Conservation (phyloP, 2,329 filamentous ascomycete genomes). For the Thielaviopsis euricoi region DNA sequence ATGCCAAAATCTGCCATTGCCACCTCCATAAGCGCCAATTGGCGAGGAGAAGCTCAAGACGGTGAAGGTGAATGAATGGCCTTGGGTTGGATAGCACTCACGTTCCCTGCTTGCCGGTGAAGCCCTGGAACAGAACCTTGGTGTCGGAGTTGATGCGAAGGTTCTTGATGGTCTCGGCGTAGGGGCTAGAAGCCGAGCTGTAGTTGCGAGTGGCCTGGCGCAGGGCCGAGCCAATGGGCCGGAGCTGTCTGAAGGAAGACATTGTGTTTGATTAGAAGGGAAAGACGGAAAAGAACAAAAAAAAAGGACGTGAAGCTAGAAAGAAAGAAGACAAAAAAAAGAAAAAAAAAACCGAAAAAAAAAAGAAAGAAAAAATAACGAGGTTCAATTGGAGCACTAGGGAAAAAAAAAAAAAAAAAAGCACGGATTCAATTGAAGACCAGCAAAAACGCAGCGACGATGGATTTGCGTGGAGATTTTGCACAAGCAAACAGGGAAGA, state of each 20-base stretch:
- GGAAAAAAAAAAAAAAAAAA: background rate
- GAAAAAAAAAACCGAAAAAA: constrained; percentile 6
- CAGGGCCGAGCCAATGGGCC: constrained; percentile 52
- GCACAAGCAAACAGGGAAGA: background rate
- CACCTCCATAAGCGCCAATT: background rate
- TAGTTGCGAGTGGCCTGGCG: constrained; percentile 56
- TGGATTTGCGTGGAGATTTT: background rate
- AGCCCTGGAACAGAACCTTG: constrained; percentile 92
- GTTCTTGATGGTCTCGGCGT: constrained; percentile 62
- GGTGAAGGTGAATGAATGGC: background rate
- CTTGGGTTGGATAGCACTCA: constrained; percentile 31
- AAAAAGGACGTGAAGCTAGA: constrained; percentile 10
- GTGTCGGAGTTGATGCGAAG: constrained; percentile 86
- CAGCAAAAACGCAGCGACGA: background rate
- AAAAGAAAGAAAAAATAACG: constrained; percentile 5
- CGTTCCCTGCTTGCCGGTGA: constrained; percentile 95
- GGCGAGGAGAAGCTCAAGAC: background rate
- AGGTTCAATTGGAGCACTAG: constrained; percentile 1
- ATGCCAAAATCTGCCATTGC: background rate
- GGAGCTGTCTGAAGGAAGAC: constrained; percentile 65
- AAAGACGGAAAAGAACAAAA: constrained; percentile 5
- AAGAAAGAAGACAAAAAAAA: constrained; percentile 11
- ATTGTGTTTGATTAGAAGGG: constrained; percentile 33
- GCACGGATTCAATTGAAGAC: background rate
- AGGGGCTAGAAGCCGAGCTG: constrained; percentile 52